These are phyloP conservation scores for Sugiyamaella paludigena DNA, from an alignment of 1,139 yeast species.

Conservation along the genomic window DNA sequence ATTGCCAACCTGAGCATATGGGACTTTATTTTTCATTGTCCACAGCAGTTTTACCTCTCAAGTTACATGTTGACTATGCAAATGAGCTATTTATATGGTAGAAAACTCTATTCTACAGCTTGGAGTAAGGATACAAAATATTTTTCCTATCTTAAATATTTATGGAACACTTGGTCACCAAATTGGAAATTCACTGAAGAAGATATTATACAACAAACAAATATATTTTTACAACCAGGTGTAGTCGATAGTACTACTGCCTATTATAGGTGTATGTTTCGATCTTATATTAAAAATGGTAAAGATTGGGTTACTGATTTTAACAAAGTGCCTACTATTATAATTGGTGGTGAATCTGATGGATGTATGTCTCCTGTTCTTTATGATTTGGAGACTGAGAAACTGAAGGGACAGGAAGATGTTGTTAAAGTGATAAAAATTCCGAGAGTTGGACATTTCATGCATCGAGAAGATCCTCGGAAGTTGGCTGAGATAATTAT, in stretches of 20 bases:
- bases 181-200: conserved; percentile 24
- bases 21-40: conserved; percentile 18
- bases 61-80: conserved; percentile 32
- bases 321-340: conserved; percentile 22
- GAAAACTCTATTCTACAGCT: conserved; percentile 5
- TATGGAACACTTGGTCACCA: conserved; percentile 34
- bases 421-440: conserved; percentile 21
- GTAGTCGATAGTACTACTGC: conserved; percentile 30
- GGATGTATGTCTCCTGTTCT: conserved; percentile 27
- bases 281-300: not conserved
- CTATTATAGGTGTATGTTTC: conserved; percentile 26
- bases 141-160: conserved; percentile 22
- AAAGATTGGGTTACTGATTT: conserved; percentile 23
- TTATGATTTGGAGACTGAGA: conserved; percentile 18
- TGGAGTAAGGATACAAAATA: conserved; percentile 2
- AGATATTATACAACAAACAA: conserved; percentile 22
- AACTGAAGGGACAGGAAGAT: conserved; percentile 9
- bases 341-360: conserved; percentile 28
- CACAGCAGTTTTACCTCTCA: conserved; percentile 29
- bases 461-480: conserved; percentile 31
- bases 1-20: conserved; percentile 19
- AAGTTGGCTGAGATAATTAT: conserved; percentile 19
- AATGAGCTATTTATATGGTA: conserved; percentile 19
- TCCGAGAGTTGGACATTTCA: conserved; percentile 30
- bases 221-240: conserved; percentile 26